These are phyloP conservation scores for Moesziomyces antarcticus DNA, from an alignment of 1,284 basidiomycete genomes.

Conservation along the genomic window DNA sequence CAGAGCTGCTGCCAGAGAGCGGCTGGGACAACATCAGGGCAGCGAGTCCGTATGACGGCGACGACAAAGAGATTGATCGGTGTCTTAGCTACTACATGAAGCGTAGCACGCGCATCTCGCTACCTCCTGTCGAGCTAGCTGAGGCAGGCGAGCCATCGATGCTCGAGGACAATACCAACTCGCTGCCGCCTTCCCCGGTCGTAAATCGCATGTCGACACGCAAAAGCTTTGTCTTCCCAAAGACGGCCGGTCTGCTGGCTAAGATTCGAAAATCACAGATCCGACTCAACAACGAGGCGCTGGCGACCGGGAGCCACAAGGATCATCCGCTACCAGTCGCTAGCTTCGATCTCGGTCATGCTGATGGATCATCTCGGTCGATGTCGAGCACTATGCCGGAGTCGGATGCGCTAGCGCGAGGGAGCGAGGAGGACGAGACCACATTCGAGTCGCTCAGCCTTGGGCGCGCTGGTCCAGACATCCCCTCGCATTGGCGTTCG, in stretches of 20 bases:
- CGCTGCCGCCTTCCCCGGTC: background rate
- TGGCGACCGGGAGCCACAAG: conserved; percentile 9
- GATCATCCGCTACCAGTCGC: background rate
- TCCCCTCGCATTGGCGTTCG: conserved; percentile 25
- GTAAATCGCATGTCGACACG: background rate
- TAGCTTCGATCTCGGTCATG: no score
- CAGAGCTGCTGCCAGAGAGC: no score
- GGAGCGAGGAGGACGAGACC: conserved; percentile 5
- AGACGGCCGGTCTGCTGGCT: conserved; percentile 19
- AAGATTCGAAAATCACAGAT: conserved; percentile 34
- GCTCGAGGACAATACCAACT: no score
- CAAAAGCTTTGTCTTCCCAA: conserved; percentile 14
- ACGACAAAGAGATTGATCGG: conserved; percentile 32
- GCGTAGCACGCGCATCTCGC: conserved; percentile 5
- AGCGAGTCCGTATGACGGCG: conserved; percentile 2
- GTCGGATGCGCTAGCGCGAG: background rate
- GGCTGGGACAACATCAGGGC: no score
- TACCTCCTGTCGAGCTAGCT: background rate
- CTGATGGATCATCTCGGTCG: no score
- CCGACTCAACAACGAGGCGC: conserved; percentile 27
- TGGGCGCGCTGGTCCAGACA: background rate
- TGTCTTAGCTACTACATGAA: conserved; percentile 49
- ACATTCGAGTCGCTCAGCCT: background rate
- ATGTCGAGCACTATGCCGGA: background rate
- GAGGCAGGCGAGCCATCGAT: no score